These are phyloP conservation scores for Lepidium sativum DNA, from an alignment of 345 rosid genomes.

Conservation along the genomic window DNA sequence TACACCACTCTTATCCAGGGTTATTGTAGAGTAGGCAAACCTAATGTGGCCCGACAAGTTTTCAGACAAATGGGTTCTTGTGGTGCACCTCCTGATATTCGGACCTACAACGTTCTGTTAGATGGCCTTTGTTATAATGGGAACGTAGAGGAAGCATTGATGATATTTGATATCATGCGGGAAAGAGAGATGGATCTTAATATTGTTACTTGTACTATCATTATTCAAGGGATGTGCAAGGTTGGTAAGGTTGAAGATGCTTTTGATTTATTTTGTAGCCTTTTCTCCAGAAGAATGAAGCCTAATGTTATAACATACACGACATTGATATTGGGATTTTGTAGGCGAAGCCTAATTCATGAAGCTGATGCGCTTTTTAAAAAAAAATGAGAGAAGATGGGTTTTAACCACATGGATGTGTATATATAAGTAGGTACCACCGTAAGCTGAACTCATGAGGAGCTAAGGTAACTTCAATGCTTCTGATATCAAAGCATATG, in stretches of 20 bases:
- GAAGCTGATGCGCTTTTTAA: constrained; percentile 29
- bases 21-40: constrained; percentile 11
- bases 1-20: constrained; percentile 22
- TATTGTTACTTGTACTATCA: constrained; percentile 22
- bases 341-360: constrained; percentile 22
- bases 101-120: constrained; percentile 22
- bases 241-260: constrained; percentile 30
- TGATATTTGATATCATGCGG: constrained; percentile 9
- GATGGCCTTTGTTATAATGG: constrained; percentile 16
- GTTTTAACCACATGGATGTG: constrained; percentile 12
- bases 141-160: constrained; percentile 5
- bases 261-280: constrained; percentile 24
- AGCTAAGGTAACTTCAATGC: too few relatives aligned
- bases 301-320: constrained; percentile 31
- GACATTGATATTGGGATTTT: constrained; percentile 28
- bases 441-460: background rate
- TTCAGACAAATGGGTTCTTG: constrained; percentile 12
- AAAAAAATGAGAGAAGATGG: constrained; percentile 28
- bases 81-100: constrained; percentile 9
- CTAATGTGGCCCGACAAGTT: constrained; percentile 6
- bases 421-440: background rate
- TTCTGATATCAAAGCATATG: constrained; percentile 1
- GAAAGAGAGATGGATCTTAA: constrained; percentile 9
- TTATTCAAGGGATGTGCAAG: constrained; percentile 39
- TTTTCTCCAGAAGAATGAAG: constrained; percentile 22